Percentiles rank a stretch among this genome's conserved stretches.
phyloP scores from a whole-genome alignment of 495 filamentous ascomycete species.

The Trypethelium eluteriae region DNA sequence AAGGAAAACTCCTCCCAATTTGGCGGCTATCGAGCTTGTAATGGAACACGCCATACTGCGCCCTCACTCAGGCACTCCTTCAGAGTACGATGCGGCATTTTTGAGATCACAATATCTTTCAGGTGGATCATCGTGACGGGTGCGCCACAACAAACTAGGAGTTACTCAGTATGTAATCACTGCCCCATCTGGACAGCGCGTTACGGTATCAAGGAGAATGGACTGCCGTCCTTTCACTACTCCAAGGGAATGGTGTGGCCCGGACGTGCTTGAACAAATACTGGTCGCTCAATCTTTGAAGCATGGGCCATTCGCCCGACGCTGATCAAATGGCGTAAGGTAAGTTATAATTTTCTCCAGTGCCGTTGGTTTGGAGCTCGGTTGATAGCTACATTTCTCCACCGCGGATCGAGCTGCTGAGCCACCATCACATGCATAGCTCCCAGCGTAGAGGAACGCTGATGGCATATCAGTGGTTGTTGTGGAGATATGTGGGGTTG shows the following conservation, averaged over 20 bases:
- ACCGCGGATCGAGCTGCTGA: not conserved
- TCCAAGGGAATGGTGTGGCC: too few species aligned
- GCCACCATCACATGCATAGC: not conserved
- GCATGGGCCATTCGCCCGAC: too few species aligned
- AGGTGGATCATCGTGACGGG: not conserved
- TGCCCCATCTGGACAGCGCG: too few species aligned
- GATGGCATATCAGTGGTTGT: not conserved
- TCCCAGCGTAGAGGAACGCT: not conserved
- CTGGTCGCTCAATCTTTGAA: too few species aligned
- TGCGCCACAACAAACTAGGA: too few species aligned
- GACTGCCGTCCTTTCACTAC: too few species aligned
- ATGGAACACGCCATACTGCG: not conserved
- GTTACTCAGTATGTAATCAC: too few species aligned
- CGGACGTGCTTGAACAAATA: too few species aligned
- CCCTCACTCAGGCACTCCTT: not conserved
- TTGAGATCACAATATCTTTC: not conserved
- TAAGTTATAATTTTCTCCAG: too few species aligned
- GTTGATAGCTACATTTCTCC: not conserved
- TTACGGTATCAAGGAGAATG: too few species aligned
- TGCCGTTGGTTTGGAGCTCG: not conserved
- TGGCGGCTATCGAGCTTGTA: not conserved
- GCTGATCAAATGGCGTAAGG: too few species aligned
- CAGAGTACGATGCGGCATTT: not conserved
- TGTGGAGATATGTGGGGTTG: not conserved
- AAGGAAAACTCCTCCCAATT: not conserved